Evolutionary conservation across 805 yeast species (phyloP).

Genomic region (Teunomyces panamensis): DNA sequence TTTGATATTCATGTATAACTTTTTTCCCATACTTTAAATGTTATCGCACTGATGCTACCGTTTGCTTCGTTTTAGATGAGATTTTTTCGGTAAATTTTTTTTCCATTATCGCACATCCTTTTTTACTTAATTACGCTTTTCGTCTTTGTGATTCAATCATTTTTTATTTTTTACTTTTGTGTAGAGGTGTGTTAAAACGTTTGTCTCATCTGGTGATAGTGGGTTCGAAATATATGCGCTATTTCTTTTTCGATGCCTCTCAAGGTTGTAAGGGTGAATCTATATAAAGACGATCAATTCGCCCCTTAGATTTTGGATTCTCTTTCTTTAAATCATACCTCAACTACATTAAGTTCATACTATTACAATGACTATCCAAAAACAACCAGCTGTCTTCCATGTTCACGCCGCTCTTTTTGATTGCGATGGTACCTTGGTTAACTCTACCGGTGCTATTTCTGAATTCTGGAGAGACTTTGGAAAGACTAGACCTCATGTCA

Average conservation of each 20-base stretch:
- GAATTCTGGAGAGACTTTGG: slow-evolving; percentile 79
- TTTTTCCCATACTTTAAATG: neutral
- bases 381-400: slow-evolving; percentile 41
- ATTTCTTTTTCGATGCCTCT: slow-evolving; percentile 1
- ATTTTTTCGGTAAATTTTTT: neutral
- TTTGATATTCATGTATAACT: too few species aligned
- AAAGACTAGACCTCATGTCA: slow-evolving; percentile 61
- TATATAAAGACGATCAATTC: slow-evolving; percentile 5
- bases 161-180: neutral
- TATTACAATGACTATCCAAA: slow-evolving; percentile 27
- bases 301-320: neutral
- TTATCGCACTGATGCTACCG: neutral
- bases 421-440: slow-evolving; percentile 84
- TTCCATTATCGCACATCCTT: neutral
- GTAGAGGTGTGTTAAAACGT: neutral
- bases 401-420: slow-evolving; percentile 63
- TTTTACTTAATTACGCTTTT: neutral
- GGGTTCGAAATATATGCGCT: neutral
- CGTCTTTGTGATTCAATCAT: neutral
- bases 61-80: neutral
- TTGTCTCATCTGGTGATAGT: slow-evolving; percentile 3
- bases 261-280: neutral
- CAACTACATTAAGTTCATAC: neutral
- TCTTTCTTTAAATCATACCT: neutral
- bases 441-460: slow-evolving; percentile 79